Evolutionary conservation across 768 basidiomycete genomes (phyloP).

Genomic region (Kwoniella sp.): DNA sequence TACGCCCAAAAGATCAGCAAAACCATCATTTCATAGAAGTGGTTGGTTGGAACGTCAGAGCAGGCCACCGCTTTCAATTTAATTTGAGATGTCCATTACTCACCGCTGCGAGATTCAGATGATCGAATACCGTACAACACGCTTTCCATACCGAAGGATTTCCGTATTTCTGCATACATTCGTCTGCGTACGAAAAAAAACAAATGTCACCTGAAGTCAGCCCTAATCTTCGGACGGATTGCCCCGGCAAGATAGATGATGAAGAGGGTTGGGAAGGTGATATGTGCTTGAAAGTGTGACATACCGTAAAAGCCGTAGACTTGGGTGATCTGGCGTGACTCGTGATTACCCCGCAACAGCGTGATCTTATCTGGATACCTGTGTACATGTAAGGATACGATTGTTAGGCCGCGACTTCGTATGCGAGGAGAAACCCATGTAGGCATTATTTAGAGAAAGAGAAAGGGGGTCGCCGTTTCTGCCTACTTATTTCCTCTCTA

Average conservation of each 20-base stretch:
- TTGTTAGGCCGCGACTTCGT: too few species aligned
- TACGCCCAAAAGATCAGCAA: background rate
- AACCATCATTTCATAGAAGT: background rate
- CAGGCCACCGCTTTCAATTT: too few species aligned
- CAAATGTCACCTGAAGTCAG: too few species aligned
- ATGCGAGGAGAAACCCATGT: slow-evolving; percentile 62
- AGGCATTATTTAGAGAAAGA: too few species aligned
- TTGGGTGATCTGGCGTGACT: slow-evolving; percentile 98
- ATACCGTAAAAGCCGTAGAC: slow-evolving; percentile 98
- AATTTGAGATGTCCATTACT: too few species aligned
- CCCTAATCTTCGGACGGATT: too few species aligned
- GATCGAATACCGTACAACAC: slow-evolving; percentile 95
- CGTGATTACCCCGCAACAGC: slow-evolving; percentile 96
- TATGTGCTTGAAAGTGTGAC: slow-evolving; percentile 36
- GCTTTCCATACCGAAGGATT: slow-evolving; percentile 94
- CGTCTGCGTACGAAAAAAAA: slow-evolving; percentile 60
- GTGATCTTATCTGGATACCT: slow-evolving; percentile 98
- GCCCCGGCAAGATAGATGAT: background rate
- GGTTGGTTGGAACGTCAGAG: background rate
- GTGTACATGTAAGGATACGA: too few species aligned
- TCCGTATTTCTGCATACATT: slow-evolving; percentile 98
- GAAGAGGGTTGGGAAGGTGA: too few species aligned
- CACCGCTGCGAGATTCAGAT: slow-evolving; percentile 89
- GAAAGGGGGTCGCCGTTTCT: too few species aligned
- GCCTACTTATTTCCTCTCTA: too few species aligned